Evolutionary conservation across 345 rosid species (phyloP).

Genomic region (Kandelia obovata): DNA sequence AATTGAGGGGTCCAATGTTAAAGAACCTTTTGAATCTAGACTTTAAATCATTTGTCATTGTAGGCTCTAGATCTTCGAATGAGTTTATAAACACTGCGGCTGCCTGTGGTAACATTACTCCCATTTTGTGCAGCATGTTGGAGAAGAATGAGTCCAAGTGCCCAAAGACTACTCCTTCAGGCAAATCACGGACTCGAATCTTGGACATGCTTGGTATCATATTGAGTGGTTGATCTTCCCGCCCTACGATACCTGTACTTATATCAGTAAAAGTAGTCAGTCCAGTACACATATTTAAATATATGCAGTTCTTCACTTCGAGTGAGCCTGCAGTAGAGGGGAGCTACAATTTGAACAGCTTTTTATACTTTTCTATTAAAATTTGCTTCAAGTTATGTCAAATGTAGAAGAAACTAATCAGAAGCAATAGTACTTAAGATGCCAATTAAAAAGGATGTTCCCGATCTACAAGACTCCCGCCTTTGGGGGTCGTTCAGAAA

Average conservation of each 20-base stretch:
- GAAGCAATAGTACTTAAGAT: too few relatives aligned
- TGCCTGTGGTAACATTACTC: conserved; percentile 27
- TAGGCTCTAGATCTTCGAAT: conserved; percentile 40
- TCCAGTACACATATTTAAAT: too few relatives aligned
- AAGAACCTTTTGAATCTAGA: conserved; percentile 32
- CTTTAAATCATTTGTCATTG: conserved; percentile 26
- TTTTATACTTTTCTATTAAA: too few relatives aligned
- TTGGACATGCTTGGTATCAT: conserved; percentile 39
- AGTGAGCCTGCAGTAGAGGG: too few relatives aligned
- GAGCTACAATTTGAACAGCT: too few relatives aligned
- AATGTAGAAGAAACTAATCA: too few relatives aligned
- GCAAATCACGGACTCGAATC: conserved; percentile 29
- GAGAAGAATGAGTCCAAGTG: conserved; percentile 36
- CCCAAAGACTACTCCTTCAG: conserved; percentile 39
- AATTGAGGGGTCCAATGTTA: conserved; percentile 36
- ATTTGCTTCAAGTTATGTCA: too few relatives aligned
- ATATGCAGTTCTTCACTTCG: too few relatives aligned
- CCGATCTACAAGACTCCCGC: too few relatives aligned
- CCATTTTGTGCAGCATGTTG: conserved; percentile 36
- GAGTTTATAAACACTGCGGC: conserved; percentile 38
- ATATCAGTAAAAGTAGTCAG: not conserved
- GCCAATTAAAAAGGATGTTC: too few relatives aligned
- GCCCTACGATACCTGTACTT: conserved; percentile 16
- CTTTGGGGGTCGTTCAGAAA: too few relatives aligned
- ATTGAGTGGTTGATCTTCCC: conserved; percentile 26